phyloP scores from a whole-genome alignment of 2,329 filamentous ascomycete genomes.

The Phialophora expanda region DNA sequence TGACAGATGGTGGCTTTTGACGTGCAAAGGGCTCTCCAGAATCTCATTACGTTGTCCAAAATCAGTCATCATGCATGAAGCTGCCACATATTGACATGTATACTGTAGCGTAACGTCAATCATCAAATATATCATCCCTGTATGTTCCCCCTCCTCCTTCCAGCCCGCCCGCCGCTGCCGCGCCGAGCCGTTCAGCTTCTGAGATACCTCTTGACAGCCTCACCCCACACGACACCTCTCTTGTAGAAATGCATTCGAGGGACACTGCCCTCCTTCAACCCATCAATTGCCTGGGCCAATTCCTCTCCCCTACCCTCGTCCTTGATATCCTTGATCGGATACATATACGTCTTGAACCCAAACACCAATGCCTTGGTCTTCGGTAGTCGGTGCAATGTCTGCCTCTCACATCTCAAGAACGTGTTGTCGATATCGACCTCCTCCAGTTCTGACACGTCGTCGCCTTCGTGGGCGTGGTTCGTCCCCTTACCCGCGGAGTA shows the following conservation, averaged over 20 bases:
- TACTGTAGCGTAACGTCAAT: not conserved
- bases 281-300: slow-evolving; percentile 64
- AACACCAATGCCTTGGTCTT: slow-evolving; percentile 62
- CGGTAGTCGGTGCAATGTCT: slow-evolving; percentile 66
- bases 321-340: slow-evolving; percentile 61
- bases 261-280: slow-evolving; percentile 61
- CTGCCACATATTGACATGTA: not conserved
- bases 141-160: not conserved
- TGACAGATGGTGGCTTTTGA: too few species aligned
- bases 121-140: not conserved
- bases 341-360: slow-evolving; percentile 67
- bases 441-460: slow-evolving; percentile 41
- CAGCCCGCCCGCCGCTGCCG: not conserved
- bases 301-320: slow-evolving; percentile 61
- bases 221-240: slow-evolving; percentile 61
- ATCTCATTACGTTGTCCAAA: not conserved
- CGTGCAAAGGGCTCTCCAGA: too few species aligned
- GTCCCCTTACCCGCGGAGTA: slow-evolving; percentile 47
- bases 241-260: slow-evolving; percentile 66
- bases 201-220: slow-evolving; percentile 60
- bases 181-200: slow-evolving; percentile 34
- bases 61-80: not conserved
- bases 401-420: slow-evolving; percentile 62
- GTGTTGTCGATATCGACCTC: slow-evolving; percentile 56
- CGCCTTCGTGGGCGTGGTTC: slow-evolving; percentile 43